Evolutionary conservation across 148 eudicot species (phyloP).

Genomic region (Mesembryanthemum crystallinum): DNA sequence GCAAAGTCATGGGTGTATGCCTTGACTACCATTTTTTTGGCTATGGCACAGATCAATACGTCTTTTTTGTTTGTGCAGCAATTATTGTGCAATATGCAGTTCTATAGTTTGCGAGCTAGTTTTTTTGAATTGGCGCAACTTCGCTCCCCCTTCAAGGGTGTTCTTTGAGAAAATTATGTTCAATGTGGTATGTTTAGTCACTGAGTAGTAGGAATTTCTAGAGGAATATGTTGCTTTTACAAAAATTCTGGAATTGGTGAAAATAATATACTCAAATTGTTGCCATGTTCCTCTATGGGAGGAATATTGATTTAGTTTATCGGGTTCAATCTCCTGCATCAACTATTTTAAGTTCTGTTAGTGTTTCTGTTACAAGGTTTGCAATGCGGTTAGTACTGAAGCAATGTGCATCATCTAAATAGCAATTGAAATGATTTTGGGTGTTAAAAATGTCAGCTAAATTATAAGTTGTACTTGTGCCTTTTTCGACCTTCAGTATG

Average conservation of each 20-base stretch:
- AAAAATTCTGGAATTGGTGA: not conserved
- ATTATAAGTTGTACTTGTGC: too few relatives aligned
- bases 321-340: too few relatives aligned
- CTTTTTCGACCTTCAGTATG: too few relatives aligned
- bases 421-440: too few relatives aligned
- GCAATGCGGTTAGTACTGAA: too few relatives aligned
- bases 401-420: too few relatives aligned
- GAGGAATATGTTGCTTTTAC: not conserved
- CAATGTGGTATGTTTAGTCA: not conserved
- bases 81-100: constrained; percentile 1
- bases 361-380: too few relatives aligned
- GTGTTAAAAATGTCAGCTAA: too few relatives aligned
- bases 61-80: constrained; percentile 18
- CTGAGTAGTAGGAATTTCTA: not conserved
- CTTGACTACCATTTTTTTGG: constrained; percentile 13
- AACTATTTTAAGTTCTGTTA: too few relatives aligned
- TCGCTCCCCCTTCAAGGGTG: not conserved
- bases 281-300: too few relatives aligned
- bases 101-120: not conserved
- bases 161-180: too few relatives aligned
- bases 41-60: not conserved
- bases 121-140: not conserved
- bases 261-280: not conserved
- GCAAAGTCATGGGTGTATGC: constrained; percentile 16
- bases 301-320: too few relatives aligned